Percentiles rank a stretch among this genome's conserved stretches.
These are phyloP conservation scores for Cinnamomum micranthum DNA, from an alignment of 164 flowering plant genomes.

Conservation along the genomic window DNA sequence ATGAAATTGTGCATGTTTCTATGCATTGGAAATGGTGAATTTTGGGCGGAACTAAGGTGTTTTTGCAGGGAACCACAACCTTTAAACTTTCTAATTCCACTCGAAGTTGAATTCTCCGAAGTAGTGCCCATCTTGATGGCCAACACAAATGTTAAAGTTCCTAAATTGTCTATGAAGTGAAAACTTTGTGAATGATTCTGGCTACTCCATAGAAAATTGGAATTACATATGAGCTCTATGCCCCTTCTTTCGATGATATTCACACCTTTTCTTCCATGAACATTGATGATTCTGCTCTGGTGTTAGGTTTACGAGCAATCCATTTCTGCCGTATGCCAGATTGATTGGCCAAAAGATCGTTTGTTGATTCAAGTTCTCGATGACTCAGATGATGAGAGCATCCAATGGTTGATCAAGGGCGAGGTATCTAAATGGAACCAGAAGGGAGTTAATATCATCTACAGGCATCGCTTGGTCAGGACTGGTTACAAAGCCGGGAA, in stretches of 20 bases:
- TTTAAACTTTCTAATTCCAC: too few species aligned
- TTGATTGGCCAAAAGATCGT: constrained; percentile 87
- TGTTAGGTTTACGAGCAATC: constrained; percentile 94
- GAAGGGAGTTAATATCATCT: constrained; percentile 71
- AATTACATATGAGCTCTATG: not conserved
- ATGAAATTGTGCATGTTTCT: too few species aligned
- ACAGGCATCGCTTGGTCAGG: constrained; percentile 73
- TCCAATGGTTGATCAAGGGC: constrained; percentile 68
- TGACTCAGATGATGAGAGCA: constrained; percentile 81
- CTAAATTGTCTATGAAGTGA: not conserved
- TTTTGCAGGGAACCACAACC: too few species aligned
- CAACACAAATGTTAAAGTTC: not conserved
- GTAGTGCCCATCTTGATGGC: too few species aligned
- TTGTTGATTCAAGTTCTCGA: constrained; percentile 82
- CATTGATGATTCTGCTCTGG: not conserved
- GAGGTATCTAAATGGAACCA: constrained; percentile 88
- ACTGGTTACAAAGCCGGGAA: constrained; percentile 99
- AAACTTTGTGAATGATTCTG: too few species aligned
- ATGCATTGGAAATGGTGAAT: too few species aligned
- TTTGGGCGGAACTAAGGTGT: too few species aligned
- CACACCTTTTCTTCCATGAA: not conserved
- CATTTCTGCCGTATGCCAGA: constrained; percentile 81
- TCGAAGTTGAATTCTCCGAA: too few species aligned
- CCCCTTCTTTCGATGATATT: not conserved
- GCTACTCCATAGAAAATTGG: not conserved